Conservation (phyloP, 257 asterid species). For the Przewalskia tangutica region DNA sequence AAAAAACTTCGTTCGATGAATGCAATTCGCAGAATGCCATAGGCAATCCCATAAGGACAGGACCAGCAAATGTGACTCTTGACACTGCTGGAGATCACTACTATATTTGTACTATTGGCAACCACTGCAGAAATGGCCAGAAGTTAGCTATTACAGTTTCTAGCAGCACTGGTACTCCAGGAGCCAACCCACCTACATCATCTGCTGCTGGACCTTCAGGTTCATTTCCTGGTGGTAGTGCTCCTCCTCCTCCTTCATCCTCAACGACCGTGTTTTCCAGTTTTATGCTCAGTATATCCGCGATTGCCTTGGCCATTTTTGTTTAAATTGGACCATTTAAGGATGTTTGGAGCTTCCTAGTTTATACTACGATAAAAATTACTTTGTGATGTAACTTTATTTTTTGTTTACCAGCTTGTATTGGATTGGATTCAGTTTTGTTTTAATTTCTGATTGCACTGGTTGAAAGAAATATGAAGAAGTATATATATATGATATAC, state of each 20-base stretch:
- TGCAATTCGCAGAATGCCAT: conserved; percentile 26
- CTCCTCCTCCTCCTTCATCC: not conserved
- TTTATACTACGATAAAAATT: not conserved
- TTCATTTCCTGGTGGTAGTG: not conserved
- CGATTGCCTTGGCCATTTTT: not conserved
- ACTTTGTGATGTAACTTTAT: not conserved
- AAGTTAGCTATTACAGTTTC: conserved; percentile 29
- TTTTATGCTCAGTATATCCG: not conserved
- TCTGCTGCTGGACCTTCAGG: conserved; percentile 7
- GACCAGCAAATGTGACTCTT: conserved; percentile 37
- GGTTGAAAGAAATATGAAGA: no score
- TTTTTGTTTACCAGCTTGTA: not conserved
- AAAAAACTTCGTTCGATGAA: conserved; percentile 26
- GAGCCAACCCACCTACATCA: conserved; percentile 18
- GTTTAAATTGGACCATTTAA: not conserved
- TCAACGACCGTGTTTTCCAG: not conserved
- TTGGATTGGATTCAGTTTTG: not conserved
- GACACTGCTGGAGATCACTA: conserved; percentile 28
- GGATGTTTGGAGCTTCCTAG: not conserved
- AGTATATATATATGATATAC: no score
- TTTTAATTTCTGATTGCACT: not conserved
- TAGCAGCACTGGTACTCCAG: conserved; percentile 8
- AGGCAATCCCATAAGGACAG: conserved; percentile 12
- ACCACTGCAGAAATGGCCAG: conserved; percentile 37
- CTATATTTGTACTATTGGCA: conserved; percentile 36